phyloP scores from a whole-genome alignment of 495 filamentous ascomycete genomes.

The Hypoxylon cercidicola region DNA sequence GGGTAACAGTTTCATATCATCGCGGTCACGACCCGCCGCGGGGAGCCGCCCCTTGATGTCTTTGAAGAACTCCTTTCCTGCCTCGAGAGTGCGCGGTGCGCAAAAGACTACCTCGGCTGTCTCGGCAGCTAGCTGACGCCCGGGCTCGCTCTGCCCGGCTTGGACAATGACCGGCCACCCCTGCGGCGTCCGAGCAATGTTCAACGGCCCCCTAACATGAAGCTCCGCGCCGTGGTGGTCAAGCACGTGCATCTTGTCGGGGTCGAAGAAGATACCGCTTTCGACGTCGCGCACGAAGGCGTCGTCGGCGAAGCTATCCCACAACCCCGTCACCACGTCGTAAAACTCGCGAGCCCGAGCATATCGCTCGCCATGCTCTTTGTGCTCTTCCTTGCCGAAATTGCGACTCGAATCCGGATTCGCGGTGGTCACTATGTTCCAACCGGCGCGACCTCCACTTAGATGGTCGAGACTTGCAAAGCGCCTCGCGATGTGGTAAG shows the following conservation, averaged over 20 bases:
- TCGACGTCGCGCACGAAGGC: conserved; percentile 61
- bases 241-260: conserved; percentile 59
- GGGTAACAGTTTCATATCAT: conserved; percentile 64
- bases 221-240: conserved; percentile 63
- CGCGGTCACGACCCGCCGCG: conserved; percentile 54
- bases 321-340: conserved; percentile 64
- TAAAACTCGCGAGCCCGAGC: conserved; percentile 68
- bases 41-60: conserved; percentile 61
- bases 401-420: conserved; percentile 65
- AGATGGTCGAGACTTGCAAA: conserved; percentile 71
- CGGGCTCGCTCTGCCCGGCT: conserved; percentile 65
- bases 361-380: conserved; percentile 69
- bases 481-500: conserved; percentile 66
- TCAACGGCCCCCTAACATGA: conserved; percentile 52
- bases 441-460: conserved; percentile 66
- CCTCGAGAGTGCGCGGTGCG: conserved; percentile 49
- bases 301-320: conserved; percentile 67
- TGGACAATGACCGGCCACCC: conserved; percentile 68
- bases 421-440: conserved; percentile 73
- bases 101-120: conserved; percentile 66
- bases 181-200: conserved; percentile 64
- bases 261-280: conserved; percentile 59
- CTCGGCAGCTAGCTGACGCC: conserved; percentile 63
- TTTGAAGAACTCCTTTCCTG: conserved; percentile 62
- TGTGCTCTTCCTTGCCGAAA: conserved; percentile 63